Conservation (phyloP, 2,329 filamentous ascomycete genomes). For the Alternaria solani region DNA sequence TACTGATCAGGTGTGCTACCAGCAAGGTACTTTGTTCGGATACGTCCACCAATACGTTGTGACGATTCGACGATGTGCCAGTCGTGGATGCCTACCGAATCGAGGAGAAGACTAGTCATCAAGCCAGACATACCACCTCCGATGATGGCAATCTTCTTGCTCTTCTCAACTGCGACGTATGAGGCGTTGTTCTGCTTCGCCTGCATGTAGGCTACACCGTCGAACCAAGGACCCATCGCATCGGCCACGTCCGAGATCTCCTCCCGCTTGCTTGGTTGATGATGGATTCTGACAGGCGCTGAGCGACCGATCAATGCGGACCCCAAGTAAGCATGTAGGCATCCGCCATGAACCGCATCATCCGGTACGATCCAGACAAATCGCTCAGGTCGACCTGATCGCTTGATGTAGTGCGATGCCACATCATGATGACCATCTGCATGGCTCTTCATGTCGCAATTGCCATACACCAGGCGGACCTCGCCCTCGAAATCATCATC, state of each 20-base stretch:
- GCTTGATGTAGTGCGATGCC: slow-evolving; percentile 47
- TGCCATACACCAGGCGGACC: slow-evolving; percentile 56
- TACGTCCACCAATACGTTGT: slow-evolving; percentile 68
- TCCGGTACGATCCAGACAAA: slow-evolving; percentile 60
- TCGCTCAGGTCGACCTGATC: slow-evolving; percentile 52
- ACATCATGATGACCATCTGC: slow-evolving; percentile 56
- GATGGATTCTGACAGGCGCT: slow-evolving; percentile 48
- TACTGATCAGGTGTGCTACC: slow-evolving; percentile 67
- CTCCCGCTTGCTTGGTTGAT: slow-evolving; percentile 48
- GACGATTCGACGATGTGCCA: slow-evolving; percentile 69
- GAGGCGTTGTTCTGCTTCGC: slow-evolving; percentile 62
- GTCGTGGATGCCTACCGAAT: slow-evolving; percentile 66
- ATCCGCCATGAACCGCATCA: slow-evolving; percentile 51
- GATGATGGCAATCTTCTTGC: slow-evolving; percentile 68
- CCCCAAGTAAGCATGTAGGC: slow-evolving; percentile 56
- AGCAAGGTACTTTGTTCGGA: slow-evolving; percentile 69
- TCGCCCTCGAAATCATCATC: slow-evolving; percentile 54
- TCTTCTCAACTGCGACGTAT: slow-evolving; percentile 64
- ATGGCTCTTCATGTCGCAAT: slow-evolving; percentile 50
- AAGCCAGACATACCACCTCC: slow-evolving; percentile 72
- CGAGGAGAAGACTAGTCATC: slow-evolving; percentile 61
- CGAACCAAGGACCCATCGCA: slow-evolving; percentile 69
- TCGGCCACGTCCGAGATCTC: slow-evolving; percentile 60
- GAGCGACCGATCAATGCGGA: slow-evolving; percentile 54
- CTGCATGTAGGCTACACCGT: slow-evolving; percentile 67